Percentiles rank a stretch among this genome's conserved stretches.
Evolutionary conservation across 495 filamentous ascomycete genomes (phyloP).

Genomic region (Penicillium malachiteum): DNA sequence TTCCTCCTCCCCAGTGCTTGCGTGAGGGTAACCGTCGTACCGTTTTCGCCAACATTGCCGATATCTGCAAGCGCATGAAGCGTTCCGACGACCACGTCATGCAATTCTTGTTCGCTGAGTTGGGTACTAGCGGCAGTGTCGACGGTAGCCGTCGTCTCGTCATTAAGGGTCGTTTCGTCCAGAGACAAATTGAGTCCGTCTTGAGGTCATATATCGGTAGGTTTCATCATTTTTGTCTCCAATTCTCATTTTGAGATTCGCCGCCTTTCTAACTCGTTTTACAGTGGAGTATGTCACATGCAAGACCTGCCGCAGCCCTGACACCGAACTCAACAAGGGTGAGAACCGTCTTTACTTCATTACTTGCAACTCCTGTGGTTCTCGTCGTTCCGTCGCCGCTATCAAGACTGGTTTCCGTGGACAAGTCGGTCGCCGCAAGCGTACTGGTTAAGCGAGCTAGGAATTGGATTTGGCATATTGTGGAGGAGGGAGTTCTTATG

Average conservation of each 20-base stretch:
- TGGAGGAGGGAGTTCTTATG: conserved; percentile 21
- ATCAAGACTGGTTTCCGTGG: conserved; percentile 99
- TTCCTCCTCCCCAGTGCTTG: conserved; percentile 96
- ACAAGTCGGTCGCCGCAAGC: conserved; percentile 93
- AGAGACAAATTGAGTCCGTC: conserved; percentile 97
- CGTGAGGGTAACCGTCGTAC: conserved; percentile 99
- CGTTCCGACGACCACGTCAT: conserved; percentile 95
- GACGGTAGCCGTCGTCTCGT: conserved; percentile 91
- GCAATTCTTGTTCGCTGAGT: conserved; percentile 93
- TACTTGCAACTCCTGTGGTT: conserved; percentile 85
- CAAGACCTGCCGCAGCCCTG: conserved; percentile 92
- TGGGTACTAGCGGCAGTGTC: conserved; percentile 92
- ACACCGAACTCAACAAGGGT: conserved; percentile 96
- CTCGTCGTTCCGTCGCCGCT: conserved; percentile 84
- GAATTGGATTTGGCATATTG: conserved; percentile 10
- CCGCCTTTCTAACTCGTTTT: conserved; percentile 11
- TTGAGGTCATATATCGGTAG: conserved; percentile 89
- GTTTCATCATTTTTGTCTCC: conserved; percentile 20
- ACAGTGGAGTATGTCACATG: conserved; percentile 96
- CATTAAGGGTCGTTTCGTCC: conserved; percentile 98
- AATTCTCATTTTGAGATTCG: not conserved
- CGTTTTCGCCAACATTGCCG: conserved; percentile 95
- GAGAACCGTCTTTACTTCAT: conserved; percentile 93
- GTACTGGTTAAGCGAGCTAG: conserved; percentile 37
- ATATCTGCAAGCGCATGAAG: conserved; percentile 95